These are phyloP conservation scores for Diplodia seriata DNA, from an alignment of 2,329 filamentous ascomycete genomes.

Conservation along the genomic window DNA sequence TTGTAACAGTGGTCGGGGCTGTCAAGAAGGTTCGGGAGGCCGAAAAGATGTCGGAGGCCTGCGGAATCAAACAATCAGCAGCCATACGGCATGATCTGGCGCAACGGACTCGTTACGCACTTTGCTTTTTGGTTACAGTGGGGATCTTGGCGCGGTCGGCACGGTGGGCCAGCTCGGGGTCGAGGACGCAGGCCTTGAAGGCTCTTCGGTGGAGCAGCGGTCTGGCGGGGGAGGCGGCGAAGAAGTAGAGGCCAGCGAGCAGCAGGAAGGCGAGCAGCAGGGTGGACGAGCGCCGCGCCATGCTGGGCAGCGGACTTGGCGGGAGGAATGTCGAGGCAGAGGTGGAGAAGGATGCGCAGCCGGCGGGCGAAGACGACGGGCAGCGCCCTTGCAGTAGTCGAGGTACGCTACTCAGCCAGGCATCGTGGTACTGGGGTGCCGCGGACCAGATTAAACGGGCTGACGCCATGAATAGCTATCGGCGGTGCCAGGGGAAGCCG, in stretches of 20 bases:
- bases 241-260: slow-evolving; percentile 19
- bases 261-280: slow-evolving; percentile 16
- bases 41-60: slow-evolving; percentile 31
- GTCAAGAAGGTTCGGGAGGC: slow-evolving; percentile 27
- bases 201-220: slow-evolving; percentile 6
- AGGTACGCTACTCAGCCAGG: slow-evolving; percentile 14
- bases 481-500: slow-evolving; percentile 20
- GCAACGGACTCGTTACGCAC: slow-evolving; percentile 17
- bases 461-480: slow-evolving; percentile 28
- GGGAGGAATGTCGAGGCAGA: slow-evolving; percentile 1
- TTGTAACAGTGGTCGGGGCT: slow-evolving; percentile 29
- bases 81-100: not conserved
- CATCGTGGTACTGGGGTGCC: slow-evolving; percentile 16
- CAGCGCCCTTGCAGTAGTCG: slow-evolving; percentile 23
- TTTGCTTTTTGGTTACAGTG: slow-evolving; percentile 11
- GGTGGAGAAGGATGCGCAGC: not conserved
- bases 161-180: slow-evolving; percentile 27
- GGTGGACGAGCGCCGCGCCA: slow-evolving; percentile 29
- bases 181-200: slow-evolving; percentile 25
- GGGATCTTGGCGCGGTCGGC: slow-evolving; percentile 28
- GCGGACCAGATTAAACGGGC: slow-evolving; percentile 20
- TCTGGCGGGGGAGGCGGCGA: slow-evolving; percentile 9
- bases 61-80: not conserved
- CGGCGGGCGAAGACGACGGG: not conserved
- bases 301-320: slow-evolving; percentile 16